Conservation (phyloP, 257 asterid species). For the Voacanga thouarsii region DNA sequence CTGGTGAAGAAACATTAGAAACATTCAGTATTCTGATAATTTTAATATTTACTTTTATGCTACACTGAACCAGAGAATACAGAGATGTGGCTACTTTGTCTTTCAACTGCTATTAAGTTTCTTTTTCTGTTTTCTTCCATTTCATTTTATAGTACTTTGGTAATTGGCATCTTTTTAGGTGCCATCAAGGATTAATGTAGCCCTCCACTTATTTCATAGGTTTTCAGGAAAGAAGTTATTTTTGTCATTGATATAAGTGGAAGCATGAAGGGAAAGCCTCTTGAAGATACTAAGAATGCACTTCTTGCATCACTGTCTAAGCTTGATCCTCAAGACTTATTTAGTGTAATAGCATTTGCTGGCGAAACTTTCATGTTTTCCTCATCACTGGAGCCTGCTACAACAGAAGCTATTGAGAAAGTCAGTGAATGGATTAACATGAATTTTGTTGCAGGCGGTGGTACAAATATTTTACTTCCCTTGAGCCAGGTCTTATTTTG, state of each 20-base stretch:
- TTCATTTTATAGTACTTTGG: not conserved
- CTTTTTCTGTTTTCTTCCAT: not conserved
- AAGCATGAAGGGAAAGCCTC: slow-evolving; percentile 42
- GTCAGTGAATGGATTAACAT: slow-evolving; percentile 40
- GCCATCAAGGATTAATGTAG: slow-evolving; percentile 1
- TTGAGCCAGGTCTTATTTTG: slow-evolving; percentile 31
- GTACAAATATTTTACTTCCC: slow-evolving; percentile 36
- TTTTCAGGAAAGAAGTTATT: slow-evolving; percentile 39
- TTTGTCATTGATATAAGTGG: slow-evolving; percentile 50
- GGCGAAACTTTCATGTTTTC: slow-evolving; percentile 33
- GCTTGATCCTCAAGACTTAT: slow-evolving; percentile 37
- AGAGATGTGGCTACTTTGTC: not conserved
- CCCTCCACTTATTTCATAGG: slow-evolving; percentile 22
- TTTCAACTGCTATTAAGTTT: not conserved
- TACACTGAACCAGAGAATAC: not conserved
- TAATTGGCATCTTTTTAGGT: not conserved
- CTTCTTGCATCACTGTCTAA: slow-evolving; percentile 34
- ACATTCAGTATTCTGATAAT: not conserved
- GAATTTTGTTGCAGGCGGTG: slow-evolving; percentile 41
- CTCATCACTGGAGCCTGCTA: slow-evolving; percentile 37
- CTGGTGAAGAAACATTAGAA: not conserved
- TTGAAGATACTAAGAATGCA: slow-evolving; percentile 42
- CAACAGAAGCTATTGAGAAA: slow-evolving; percentile 26
- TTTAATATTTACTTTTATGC: not conserved
- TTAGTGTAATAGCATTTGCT: slow-evolving; percentile 38